Evolutionary conservation across 2,329 filamentous ascomycete genomes (phyloP).

Genomic region (Fusarium sp.): DNA sequence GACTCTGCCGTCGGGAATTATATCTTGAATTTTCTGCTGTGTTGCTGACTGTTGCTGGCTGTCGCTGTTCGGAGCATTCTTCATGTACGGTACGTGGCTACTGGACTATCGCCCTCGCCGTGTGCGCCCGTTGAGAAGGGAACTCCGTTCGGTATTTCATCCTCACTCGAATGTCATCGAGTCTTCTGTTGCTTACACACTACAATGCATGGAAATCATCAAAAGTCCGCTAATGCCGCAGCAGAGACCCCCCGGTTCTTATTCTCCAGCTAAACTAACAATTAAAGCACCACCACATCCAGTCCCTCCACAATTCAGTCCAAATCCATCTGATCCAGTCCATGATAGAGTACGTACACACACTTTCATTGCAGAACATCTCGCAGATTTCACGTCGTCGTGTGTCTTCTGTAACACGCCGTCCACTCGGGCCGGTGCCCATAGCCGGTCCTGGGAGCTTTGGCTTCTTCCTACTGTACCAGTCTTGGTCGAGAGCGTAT

Average conservation of each 20-base stretch:
- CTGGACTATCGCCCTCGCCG: slow-evolving; percentile 17
- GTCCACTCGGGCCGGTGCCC: slow-evolving; percentile 26
- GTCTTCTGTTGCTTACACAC: slow-evolving; percentile 16
- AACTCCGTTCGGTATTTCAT: slow-evolving; percentile 9
- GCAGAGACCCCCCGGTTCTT: slow-evolving; percentile 3
- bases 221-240: slow-evolving; percentile 29
- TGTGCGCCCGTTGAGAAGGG: slow-evolving; percentile 8
- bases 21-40: slow-evolving; percentile 4
- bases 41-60: neutral
- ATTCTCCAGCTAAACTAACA: slow-evolving; percentile 11
- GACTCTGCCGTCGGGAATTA: slow-evolving; percentile 19
- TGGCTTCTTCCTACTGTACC: neutral
- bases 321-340: neutral
- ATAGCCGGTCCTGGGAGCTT: slow-evolving; percentile 16
- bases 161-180: slow-evolving; percentile 14
- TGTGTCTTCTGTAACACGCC: slow-evolving; percentile 21
- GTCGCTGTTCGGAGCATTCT: neutral
- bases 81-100: neutral
- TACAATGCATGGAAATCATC: slow-evolving; percentile 13
- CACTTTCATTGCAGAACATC: neutral
- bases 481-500: neutral
- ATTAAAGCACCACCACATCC: slow-evolving; percentile 21
- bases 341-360: neutral
- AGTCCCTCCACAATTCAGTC: slow-evolving; percentile 8
- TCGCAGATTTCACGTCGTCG: slow-evolving; percentile 6